Base-by-base conservation (phyloP, 2,329 filamentous ascomycete genomes). In the Dothideomycetes sp. region DNA sequence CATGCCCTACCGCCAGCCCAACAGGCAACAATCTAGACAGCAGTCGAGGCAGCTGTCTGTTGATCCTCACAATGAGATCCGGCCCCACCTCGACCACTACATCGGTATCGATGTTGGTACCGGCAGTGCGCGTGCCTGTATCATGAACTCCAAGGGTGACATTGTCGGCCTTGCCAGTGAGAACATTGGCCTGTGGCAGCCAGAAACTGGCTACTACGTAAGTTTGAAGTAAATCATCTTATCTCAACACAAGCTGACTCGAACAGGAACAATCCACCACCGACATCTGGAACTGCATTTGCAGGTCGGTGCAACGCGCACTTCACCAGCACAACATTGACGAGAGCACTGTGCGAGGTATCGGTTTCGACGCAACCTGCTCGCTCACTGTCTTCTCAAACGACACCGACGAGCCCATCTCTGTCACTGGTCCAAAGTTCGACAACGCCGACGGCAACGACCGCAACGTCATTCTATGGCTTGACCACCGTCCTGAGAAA, bases 341-440 rank as follows among this genome's bases (percentile, higher is more conserved):
- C 52, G 74, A 80, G 4, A 68, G 66, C 46, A 79, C 75, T 27
- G 81, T 98, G 52, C 82, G 82, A 51, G 91, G 91, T 43, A 86
- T 98, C 54, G 91, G 91, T 38, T 96, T 98, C 61, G 91, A 98
- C 60, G 91, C 91, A 16, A 98, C 91, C n/a, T 98, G 91, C 70
- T 98, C 91, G 14, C 76, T 98, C 19, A 77, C 88, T 22, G 88
- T 96, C 50, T 94, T 98, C 64, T 74, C 80, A 40, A 70, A 84
- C 55, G 86, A 94, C 52, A 94, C 85, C 3, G 83, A 94, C 59
- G 84, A 94, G 62, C 91, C 91, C 2, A 72, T 95, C 35, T 73
- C 82, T n/a, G 85, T 98, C 16, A 94, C 88, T 2, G 85, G 84
- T 0, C 88, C 87, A 3, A 77, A 84, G 51, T 96, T 94, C 53